Evolutionary conservation across 2,329 filamentous ascomycete species (phyloP), one percentile per base, ranked within the genome.

Genomic region (Pestalotiopsis sp.): DNA sequence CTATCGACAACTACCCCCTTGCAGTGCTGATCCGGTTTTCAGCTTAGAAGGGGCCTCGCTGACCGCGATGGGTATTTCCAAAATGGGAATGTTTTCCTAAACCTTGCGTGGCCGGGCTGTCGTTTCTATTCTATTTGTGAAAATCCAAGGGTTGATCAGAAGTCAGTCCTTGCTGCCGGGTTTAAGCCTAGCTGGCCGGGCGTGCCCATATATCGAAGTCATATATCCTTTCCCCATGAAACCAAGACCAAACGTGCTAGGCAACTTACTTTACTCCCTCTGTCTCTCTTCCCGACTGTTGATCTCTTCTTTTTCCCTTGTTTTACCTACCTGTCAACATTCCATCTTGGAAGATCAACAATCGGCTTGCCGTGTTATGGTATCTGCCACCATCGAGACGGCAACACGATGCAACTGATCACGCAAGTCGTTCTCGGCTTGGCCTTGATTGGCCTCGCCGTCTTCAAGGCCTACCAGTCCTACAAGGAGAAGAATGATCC

Each of bases 401-500:
- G 36, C 52, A 52, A 31, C 52, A 38, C 66, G 66, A 78, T 78
- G 76, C 76, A 77, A 70, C 27, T 70, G 36, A 69, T 76, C 45
- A 77, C 76, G 27, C 45, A 75, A 17, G 17, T 74, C 36, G 67
- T 70, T 49, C 70, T 77, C 5, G 68, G 68, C 66, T 68, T 61
- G 20, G 70, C 70, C 65, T 58, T 77, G 17, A 67, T 75, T 25
- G 71, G 72, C 68, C 67, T 74, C 31, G 66, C 68, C 17, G 66
- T 71, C 41, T 71, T 73, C 67, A 76, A 75, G 49, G 68, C 80
- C 13, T 68, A 77, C 64, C 75, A 73, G 39, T 60, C 69, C 45
- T 80, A 74, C 66, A 73, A 71, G 45, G 70, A 77, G 41, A 74
- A 80, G 25, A 81, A 81, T 68, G 70, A 74, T 45, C 73, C 77